phyloP scores from a whole-genome alignment of 257 asterid genomes.

The Henckelia pumila region DNA sequence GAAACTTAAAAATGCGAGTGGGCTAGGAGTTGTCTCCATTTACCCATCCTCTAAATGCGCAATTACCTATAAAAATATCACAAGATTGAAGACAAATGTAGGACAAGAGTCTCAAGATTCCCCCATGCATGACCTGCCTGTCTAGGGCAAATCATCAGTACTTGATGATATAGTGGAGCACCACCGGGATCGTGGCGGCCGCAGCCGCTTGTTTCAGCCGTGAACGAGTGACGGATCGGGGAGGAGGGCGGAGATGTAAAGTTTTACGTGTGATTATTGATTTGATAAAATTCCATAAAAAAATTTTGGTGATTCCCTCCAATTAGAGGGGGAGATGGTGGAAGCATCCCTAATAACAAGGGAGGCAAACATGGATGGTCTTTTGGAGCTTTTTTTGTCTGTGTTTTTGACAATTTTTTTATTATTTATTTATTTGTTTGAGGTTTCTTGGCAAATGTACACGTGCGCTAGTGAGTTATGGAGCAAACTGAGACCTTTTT shows the following conservation, averaged over 20 bases:
- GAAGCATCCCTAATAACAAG: slow-evolving; percentile 53
- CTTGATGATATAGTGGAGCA: slow-evolving; percentile 1
- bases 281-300: no score
- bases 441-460: slow-evolving; percentile 19
- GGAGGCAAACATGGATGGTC: slow-evolving; percentile 71
- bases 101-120: neutral
- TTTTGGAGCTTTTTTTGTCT: slow-evolving; percentile 26
- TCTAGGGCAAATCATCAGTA: no score
- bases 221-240: neutral
- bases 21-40: neutral
- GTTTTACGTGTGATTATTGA: no score
- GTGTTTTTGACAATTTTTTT: neutral
- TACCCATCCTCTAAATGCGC: no score
- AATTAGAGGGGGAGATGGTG: slow-evolving; percentile 23
- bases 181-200: slow-evolving; percentile 16
- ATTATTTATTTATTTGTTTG: neutral
- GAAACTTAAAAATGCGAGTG: no score
- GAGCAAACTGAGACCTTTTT: slow-evolving; percentile 27
- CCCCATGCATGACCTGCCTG: neutral
- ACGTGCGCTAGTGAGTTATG: slow-evolving; percentile 25
- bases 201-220: slow-evolving; percentile 26
- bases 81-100: neutral
- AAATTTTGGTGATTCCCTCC: neutral
- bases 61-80: neutral
- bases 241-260: slow-evolving; percentile 7